Evolutionary conservation across 2,329 filamentous ascomycete species (phyloP), one percentile per base, ranked within the genome.

Genomic region (Cladosporium cucumerinum): DNA sequence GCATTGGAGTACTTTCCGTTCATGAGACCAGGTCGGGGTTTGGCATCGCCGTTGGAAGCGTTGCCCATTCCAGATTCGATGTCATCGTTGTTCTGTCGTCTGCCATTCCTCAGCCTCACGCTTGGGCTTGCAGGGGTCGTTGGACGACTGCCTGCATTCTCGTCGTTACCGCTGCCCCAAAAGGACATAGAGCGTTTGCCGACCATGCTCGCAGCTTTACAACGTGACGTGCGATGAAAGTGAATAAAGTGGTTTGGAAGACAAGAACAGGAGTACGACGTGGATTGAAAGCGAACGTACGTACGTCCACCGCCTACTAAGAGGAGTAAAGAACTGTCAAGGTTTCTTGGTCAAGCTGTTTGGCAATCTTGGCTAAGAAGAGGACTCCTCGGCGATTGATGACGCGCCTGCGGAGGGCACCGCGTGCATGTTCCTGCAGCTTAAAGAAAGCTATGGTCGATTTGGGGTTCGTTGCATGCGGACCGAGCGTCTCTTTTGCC

Each of bases 141-240:
- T 12, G 54, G 54, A 16, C 55, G 54, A 30, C 39, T 51, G 18
- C 10, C 12, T 21, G 23, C 16, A 10, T 46, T 46, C 2, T 59
- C 28, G 26, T 61, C 46, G 16, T 64, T 64, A 46, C 60, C 60
- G 32, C 49, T 32, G 16, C 60, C 60, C 60, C 60, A 62, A 49
- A 62, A 62, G 11, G 61, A 58, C 52, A 70, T 66, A 58, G 67
- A 63, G 34, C 71, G 67, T 65, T 74, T 74, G 66, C 73, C 73
- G 26, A 75, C 73, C 73, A 75, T 73, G 30, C 21, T 23, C 16
- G 36, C 36, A 36, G 25, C 23, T 58, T 21, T 30, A n/a, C 55
- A 34, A 58, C 36, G 34, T 32, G 26, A 30, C 26, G 26, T 32
- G 16, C 14, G n/a, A 21, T 21, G 28, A 14, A 3, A 8, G 2